phyloP scores from a whole-genome alignment of 768 basidiomycete species.

The Nidularia sp. region DNA sequence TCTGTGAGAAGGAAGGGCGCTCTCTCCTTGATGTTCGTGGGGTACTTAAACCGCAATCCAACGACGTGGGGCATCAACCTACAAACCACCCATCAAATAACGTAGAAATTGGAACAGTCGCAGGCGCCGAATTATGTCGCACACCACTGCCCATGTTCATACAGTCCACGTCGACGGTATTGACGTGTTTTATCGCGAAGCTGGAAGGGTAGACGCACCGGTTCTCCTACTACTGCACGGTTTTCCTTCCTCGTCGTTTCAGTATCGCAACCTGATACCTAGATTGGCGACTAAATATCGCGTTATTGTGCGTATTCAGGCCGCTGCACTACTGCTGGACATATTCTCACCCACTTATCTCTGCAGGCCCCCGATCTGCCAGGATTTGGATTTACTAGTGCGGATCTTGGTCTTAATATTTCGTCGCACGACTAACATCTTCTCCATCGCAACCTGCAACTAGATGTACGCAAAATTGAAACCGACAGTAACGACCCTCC shows the following conservation, averaged over 20 bases:
- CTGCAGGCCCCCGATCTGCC: slow-evolving; percentile 44
- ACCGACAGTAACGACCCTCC: slow-evolving; percentile 16
- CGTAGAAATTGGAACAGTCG: no score
- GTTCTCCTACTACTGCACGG: slow-evolving; percentile 45
- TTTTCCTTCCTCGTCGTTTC: slow-evolving; percentile 44
- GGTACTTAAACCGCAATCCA: no score
- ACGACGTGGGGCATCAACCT: no score
- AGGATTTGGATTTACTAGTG: slow-evolving; percentile 44
- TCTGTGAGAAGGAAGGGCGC: no score
- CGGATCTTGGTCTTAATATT: neutral
- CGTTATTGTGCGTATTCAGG: slow-evolving; percentile 21
- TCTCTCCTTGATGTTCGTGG: no score
- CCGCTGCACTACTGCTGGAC: neutral
- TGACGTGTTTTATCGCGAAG: slow-evolving; percentile 40
- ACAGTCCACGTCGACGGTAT: slow-evolving; percentile 9
- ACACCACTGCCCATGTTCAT: no score
- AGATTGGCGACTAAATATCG: slow-evolving; percentile 33
- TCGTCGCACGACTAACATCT: slow-evolving; percentile 1
- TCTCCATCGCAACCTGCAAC: neutral
- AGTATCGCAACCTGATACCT: slow-evolving; percentile 44
- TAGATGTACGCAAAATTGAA: neutral
- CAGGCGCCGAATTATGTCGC: no score
- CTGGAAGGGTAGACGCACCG: slow-evolving; percentile 23
- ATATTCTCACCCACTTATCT: neutral
- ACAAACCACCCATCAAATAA: no score